Evolutionary conservation across 2,329 filamentous ascomycete species (phyloP).

Genomic region (Arachnomyces sp.): DNA sequence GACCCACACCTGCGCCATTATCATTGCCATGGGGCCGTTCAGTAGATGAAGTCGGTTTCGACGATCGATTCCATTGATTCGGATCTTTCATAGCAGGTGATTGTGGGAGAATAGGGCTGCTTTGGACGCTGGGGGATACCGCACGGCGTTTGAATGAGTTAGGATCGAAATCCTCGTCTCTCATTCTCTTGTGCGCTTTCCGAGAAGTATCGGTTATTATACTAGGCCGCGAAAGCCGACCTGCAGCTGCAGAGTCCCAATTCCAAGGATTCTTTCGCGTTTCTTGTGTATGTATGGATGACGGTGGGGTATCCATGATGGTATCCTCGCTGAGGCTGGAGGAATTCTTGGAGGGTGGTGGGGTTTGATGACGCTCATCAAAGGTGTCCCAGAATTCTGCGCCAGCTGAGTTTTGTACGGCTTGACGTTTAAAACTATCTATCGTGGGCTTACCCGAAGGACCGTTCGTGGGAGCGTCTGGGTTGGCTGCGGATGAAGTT

Average conservation of each 20-base stretch:
- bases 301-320: conserved; percentile 33
- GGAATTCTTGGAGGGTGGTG: conserved; percentile 48
- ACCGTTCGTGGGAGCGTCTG: conserved; percentile 19
- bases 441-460: conserved; percentile 39
- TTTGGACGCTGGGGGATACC: conserved; percentile 83
- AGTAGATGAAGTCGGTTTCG: conserved; percentile 51
- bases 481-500: conserved; percentile 3
- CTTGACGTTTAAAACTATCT: conserved; percentile 67
- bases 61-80: conserved; percentile 62
- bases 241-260: conserved; percentile 59
- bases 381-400: conserved; percentile 73
- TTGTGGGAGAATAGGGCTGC: conserved; percentile 73
- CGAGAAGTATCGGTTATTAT: conserved; percentile 25
- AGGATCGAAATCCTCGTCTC: conserved; percentile 86
- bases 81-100: conserved; percentile 68
- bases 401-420: conserved; percentile 61
- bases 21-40: conserved; percentile 42
- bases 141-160: conserved; percentile 82
- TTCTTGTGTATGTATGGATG: conserved; percentile 12
- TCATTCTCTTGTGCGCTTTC: conserved; percentile 53
- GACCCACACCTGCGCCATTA: conserved; percentile 45
- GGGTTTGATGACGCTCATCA: conserved; percentile 58
- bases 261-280: background rate
- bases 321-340: conserved; percentile 37
- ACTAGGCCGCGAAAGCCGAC: conserved; percentile 57